These are phyloP conservation scores for Rhizopogon vinicolor DNA, from an alignment of 768 basidiomycete species.

Conservation along the genomic window DNA sequence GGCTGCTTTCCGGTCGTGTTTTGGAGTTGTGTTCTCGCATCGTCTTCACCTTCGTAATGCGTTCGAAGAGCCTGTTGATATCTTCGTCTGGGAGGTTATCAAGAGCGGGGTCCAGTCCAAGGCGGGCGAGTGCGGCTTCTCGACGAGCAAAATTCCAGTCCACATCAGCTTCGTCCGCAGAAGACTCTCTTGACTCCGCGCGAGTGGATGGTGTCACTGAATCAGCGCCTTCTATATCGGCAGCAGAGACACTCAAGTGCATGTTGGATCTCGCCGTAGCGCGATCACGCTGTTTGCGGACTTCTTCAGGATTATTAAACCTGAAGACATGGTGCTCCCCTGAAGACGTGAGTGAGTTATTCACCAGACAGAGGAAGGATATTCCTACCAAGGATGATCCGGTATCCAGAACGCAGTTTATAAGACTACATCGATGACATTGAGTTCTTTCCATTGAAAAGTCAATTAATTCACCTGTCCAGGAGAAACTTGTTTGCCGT, in stretches of 20 bases:
- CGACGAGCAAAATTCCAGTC: slow-evolving; percentile 98
- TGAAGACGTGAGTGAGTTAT: slow-evolving; percentile 23
- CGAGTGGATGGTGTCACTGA: slow-evolving; percentile 51
- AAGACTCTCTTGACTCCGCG: slow-evolving; percentile 73
- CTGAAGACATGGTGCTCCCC: slow-evolving; percentile 97
- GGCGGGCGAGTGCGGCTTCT: slow-evolving; percentile 84
- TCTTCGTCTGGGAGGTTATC: slow-evolving; percentile 95
- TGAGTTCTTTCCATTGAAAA: not conserved
- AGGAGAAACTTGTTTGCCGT: slow-evolving; percentile 82
- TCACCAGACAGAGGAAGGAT: not conserved
- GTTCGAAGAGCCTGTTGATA: slow-evolving; percentile 89
- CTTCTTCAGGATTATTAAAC: slow-evolving; percentile 94
- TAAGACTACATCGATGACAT: slow-evolving; percentile 43
- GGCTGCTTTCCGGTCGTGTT: slow-evolving; percentile 85
- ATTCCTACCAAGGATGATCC: slow-evolving; percentile 84
- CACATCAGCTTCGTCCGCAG: slow-evolving; percentile 64
- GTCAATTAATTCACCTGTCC: slow-evolving; percentile 52
- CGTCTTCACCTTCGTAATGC: slow-evolving; percentile 89
- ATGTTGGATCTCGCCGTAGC: slow-evolving; percentile 69
- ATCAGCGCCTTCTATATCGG: slow-evolving; percentile 54
- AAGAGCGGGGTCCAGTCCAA: slow-evolving; percentile 84
- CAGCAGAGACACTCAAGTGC: slow-evolving; percentile 59
- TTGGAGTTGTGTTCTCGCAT: slow-evolving; percentile 78
- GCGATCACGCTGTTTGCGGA: slow-evolving; percentile 85
- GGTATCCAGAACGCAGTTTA: slow-evolving; percentile 90